phyloP scores from a whole-genome alignment of 2,329 filamentous ascomycete species.

The Aureobasidium lini region DNA sequence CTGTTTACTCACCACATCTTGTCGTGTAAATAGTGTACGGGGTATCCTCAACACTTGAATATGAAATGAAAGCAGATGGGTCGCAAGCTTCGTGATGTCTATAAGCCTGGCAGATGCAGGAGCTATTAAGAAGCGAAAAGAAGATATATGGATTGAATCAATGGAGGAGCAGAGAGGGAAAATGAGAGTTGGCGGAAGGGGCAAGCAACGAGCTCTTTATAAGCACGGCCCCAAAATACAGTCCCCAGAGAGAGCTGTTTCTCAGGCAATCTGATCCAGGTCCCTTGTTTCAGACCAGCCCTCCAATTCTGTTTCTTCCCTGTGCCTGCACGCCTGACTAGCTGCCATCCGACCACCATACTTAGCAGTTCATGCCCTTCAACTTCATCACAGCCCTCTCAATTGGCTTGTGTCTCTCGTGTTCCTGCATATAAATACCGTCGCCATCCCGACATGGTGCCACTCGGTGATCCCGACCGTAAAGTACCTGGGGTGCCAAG shows the following conservation, averaged over 20 bases:
- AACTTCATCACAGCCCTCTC: background rate
- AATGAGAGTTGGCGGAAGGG: constrained; percentile 7
- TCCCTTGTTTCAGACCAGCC: constrained; percentile 6
- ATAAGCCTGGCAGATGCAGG: background rate
- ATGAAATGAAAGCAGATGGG: background rate
- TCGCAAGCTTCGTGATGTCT: background rate
- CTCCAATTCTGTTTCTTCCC: background rate
- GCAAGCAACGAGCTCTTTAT: constrained; percentile 12
- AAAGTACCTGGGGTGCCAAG: background rate
- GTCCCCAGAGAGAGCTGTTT: background rate
- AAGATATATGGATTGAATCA: background rate
- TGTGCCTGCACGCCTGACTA: constrained; percentile 1
- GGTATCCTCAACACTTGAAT: background rate
- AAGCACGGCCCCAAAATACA: constrained; percentile 8
- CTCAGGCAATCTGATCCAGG: constrained; percentile 4
- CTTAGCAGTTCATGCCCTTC: background rate
- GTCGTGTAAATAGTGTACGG: constrained; percentile 8
- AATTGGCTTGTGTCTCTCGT: constrained; percentile 6
- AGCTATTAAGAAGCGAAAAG: constrained; percentile 7
- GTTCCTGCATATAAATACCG: constrained; percentile 11
- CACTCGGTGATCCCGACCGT: background rate
- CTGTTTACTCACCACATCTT: constrained; percentile 13
- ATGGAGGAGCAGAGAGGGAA: background rate
- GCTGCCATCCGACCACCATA: background rate
- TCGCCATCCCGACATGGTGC: constrained; percentile 1